Evolutionary conservation across 345 rosid genomes (phyloP).

Genomic region (Salix exigua): DNA sequence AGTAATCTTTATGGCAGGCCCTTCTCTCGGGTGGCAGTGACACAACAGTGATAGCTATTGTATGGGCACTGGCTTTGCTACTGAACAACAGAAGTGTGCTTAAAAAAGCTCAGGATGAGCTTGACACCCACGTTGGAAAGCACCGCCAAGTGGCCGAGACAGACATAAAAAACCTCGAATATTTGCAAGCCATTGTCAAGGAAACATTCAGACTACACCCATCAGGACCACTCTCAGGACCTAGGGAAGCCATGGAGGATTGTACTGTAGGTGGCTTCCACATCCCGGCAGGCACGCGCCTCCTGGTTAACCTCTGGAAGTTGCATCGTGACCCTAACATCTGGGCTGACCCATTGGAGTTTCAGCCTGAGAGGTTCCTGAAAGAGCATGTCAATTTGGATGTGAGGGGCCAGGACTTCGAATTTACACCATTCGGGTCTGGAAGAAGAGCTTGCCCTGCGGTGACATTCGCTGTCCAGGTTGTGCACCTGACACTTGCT

Average conservation of each 20-base stretch:
- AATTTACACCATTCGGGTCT: conserved; percentile 2
- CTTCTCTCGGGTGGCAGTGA: conserved; percentile 11
- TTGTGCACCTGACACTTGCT: conserved; percentile 6
- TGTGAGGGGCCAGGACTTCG: background rate
- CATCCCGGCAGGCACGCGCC: conserved; percentile 13
- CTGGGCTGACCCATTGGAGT: background rate
- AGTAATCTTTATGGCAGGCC: background rate
- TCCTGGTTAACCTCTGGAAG: conserved; percentile 14
- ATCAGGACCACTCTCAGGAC: conserved; percentile 3
- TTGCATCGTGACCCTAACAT: background rate
- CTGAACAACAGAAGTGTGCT: conserved; percentile 5
- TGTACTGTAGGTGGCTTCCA: conserved; percentile 9
- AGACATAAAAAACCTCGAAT: conserved; percentile 10
- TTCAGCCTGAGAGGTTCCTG: conserved; percentile 1
- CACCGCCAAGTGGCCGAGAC: conserved; percentile 7
- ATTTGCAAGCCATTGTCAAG: conserved; percentile 21
- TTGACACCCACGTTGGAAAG: conserved; percentile 8
- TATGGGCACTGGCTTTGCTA: conserved; percentile 10
- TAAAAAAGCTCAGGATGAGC: conserved; percentile 8
- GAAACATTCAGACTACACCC: conserved; percentile 19
- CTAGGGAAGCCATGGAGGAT: conserved; percentile 17
- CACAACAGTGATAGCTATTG: background rate
- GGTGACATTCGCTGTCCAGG: conserved; percentile 3
- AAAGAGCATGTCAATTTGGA: background rate
- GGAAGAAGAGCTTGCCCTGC: conserved; percentile 11